Base-by-base conservation (phyloP, 2,329 filamentous ascomycete genomes). In the Pseudogymnoascus sp. region DNA sequence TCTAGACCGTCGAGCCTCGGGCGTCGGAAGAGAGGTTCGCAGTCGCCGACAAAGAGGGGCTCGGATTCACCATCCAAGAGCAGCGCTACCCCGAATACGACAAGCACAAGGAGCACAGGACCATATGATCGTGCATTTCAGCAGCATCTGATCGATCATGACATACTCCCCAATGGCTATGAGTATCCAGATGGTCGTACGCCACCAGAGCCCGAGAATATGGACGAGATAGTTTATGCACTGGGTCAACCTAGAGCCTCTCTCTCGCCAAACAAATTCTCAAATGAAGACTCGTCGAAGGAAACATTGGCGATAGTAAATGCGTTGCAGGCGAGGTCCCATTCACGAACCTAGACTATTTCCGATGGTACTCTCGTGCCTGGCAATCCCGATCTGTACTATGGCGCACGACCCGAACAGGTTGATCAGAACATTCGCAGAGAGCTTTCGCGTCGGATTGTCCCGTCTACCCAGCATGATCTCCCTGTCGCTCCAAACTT, bases 401-500 rank as follows among this genome's bases (percentile, higher is more conserved):
- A 75, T 31, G 70, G 75, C 10, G 69, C 70, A 10, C 47, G 59
- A 33, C 67, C 68, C 21, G 59, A 70, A 38, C 66, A 74, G 44
- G 65, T 76, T 11, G 59, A 68, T 35, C 61, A 42, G 16, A 62
- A 64, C 10, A 65, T 74, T 37, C 69, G 69, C 16, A 50, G 66
- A 37, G 63, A 69, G 31, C 70, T 75, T 23, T 62, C 47, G 11
- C 14, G 59, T 31, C 65, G 70, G 31, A 72, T 77, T 38, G 66
- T 76, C 28, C 76, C 76, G 12, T 74, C 72, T 3, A 73, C 69
- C 18, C 66, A 69, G 59, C 33, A 60, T 12, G 66, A 70, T 59
- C 69, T 69, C 63, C 75, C 75, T 0, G 64, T 75, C 5, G 70
- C 67, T 33, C 76, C 75, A 2, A 78, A 79, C 67, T 76, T 78